A percentile compares a stretch with the other conserved stretches of the same genome.
Evolutionary conservation across 768 basidiomycete species (phyloP).

Genomic region (Pholiota molesta): DNA sequence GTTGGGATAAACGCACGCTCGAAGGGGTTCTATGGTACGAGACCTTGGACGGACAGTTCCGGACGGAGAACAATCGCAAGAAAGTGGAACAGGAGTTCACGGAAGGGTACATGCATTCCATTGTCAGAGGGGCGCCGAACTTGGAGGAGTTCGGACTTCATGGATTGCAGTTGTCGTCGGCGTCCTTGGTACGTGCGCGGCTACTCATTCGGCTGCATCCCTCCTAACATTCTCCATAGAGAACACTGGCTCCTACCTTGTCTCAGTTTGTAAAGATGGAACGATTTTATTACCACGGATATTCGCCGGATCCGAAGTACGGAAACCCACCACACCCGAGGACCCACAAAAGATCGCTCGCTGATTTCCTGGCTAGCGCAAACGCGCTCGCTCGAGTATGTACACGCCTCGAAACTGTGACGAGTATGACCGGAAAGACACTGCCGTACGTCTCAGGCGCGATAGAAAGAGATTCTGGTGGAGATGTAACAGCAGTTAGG

Average conservation of each 20-base stretch:
- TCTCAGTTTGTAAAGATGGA: too few relatives aligned
- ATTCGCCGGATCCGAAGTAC: too few relatives aligned
- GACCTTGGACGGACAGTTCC: conserved; percentile 11
- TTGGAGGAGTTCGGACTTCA: conserved; percentile 13
- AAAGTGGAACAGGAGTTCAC: conserved; percentile 1
- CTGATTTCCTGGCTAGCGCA: too few relatives aligned
- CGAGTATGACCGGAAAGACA: background rate
- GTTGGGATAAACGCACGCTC: background rate
- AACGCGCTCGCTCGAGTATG: too few relatives aligned
- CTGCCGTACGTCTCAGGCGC: background rate
- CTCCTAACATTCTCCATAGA: background rate
- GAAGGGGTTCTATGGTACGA: conserved; percentile 22
- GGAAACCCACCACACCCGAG: too few relatives aligned
- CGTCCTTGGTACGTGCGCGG: background rate
- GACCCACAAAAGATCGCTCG: too few relatives aligned
- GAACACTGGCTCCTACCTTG: too few relatives aligned
- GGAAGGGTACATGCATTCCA: conserved; percentile 16
- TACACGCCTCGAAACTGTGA: background rate
- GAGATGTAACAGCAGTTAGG: background rate
- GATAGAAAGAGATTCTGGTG: background rate
- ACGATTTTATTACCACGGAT: too few relatives aligned
- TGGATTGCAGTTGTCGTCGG: background rate
- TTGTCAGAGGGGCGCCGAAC: conserved; percentile 16
- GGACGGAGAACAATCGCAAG: background rate
- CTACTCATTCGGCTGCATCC: background rate